Conservation (phyloP, 1,284 basidiomycete species). For the Cryptococcus maquisensis region DNA sequence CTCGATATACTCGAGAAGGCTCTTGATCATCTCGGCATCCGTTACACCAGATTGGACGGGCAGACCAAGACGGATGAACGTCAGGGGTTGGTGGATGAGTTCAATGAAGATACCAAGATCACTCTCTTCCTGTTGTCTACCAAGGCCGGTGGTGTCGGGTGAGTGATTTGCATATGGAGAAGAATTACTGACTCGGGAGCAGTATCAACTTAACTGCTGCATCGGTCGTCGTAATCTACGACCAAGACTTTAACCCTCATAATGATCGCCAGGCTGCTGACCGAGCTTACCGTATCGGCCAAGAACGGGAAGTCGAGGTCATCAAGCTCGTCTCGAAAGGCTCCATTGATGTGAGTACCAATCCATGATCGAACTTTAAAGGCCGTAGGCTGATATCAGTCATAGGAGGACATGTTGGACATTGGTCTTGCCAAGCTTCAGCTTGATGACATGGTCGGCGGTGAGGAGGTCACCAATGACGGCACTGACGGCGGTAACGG, state of each 20-base stretch:
- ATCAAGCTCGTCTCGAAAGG: conserved; percentile 88
- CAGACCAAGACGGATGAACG: conserved; percentile 90
- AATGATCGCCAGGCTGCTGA: conserved; percentile 94
- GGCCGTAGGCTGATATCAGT: neutral
- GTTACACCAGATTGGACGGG: conserved; percentile 86
- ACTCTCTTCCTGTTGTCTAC: conserved; percentile 91
- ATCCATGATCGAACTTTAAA: neutral
- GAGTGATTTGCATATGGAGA: conserved; percentile 10
- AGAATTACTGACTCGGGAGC: conserved; percentile 34
- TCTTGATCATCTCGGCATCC: conserved; percentile 68
- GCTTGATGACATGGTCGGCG: conserved; percentile 86
- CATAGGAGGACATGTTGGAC: conserved; percentile 79
- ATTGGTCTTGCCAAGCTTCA: conserved; percentile 85
- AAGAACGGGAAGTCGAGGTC: conserved; percentile 52
- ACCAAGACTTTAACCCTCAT: conserved; percentile 91
- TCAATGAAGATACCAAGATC: conserved; percentile 89
- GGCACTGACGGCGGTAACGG: conserved; percentile 40
- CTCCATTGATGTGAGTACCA: conserved; percentile 66
- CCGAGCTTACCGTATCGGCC: conserved; percentile 86
- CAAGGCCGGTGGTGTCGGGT: conserved; percentile 69
- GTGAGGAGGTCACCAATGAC: conserved; percentile 48
- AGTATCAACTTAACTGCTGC: conserved; percentile 89
- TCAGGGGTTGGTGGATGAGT: conserved; percentile 91
- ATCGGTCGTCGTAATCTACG: conserved; percentile 91
- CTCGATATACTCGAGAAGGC: conserved; percentile 89